Conservation (phyloP, 768 basidiomycete species). For the Boletus pseudopeckii region DNA sequence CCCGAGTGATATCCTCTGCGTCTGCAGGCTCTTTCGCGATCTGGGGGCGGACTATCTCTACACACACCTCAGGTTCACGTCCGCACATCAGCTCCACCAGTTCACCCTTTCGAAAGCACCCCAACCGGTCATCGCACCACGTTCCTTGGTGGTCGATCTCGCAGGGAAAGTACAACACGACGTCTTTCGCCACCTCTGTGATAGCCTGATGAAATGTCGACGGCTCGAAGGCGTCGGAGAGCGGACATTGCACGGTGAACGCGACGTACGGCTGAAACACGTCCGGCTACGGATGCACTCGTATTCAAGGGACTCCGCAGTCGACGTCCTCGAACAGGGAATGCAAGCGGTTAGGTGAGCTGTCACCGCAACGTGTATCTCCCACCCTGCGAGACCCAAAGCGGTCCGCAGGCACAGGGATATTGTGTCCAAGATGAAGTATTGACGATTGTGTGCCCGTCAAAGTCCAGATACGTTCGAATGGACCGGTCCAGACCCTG, state of each 20-base stretch:
- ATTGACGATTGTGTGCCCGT: not conserved
- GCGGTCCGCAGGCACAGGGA: not conserved
- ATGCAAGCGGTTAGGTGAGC: conserved; percentile 38
- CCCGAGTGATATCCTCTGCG: conserved; percentile 23
- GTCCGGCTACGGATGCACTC: conserved; percentile 41
- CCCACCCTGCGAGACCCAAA: not conserved
- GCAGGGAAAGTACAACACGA: conserved; percentile 29
- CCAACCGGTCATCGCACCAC: conserved; percentile 22
- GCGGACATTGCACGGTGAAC: not conserved
- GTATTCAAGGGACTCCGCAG: conserved; percentile 30
- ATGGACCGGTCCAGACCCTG: conserved; percentile 62
- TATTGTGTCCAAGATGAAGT: not conserved
- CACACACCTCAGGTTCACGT: conserved; percentile 25
- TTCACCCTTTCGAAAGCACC: conserved; percentile 10
- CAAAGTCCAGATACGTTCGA: conserved; percentile 45
- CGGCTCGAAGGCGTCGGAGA: not conserved
- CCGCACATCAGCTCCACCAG: conserved; percentile 19
- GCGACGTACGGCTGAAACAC: conserved; percentile 22
- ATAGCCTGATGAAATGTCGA: conserved; percentile 26
- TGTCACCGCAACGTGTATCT: not conserved
- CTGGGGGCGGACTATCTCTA: conserved; percentile 24
- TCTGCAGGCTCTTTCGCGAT: conserved; percentile 18
- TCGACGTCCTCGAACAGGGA: conserved; percentile 32
- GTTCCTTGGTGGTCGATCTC: conserved; percentile 27
- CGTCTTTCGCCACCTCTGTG: conserved; percentile 26